Base-by-base conservation (phyloP, 2,329 filamentous ascomycete species). In the Monilinia polystroma region DNA sequence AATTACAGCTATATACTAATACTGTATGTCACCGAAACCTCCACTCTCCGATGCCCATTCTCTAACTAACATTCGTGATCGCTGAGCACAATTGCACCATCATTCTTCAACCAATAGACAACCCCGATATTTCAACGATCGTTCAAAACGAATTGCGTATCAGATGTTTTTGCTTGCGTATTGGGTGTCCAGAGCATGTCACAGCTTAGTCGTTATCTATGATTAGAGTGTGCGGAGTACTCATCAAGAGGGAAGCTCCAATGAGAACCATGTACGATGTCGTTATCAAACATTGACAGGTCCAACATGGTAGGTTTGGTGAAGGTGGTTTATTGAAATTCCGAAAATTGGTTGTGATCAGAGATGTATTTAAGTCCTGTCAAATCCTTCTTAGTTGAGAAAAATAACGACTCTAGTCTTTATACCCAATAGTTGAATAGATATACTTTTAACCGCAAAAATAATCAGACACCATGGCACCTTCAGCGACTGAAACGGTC, bases 401-500 rank as follows among this genome's bases (percentile, higher is more conserved):
- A 38, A 60, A 35, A 16, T 1, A 38, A 18, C 2, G 8, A 38
- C 45, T 35, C n/a, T 4, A 12, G n/a, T 16, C 11, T 58, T n/a
- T 20, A 51, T 29, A 60, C n/a, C 14, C 20, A 26, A 49, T 12
- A 49, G 29, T 35, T 12, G 7, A 23, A 38, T 14, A n/a, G 32
- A 11, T 12, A 38, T 18, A 55, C 35, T 32, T 20, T 54, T 18
- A 32, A 29, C 16, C 26, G 35, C 16, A 29, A 45, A 20, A n/a
- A 14, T 20, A 29, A 26, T 38, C 32, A 23, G 35, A 35, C 10
- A 54, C 47, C 58, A 75, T 75, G 74, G 73, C 74, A 23, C 74
- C 74, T 20, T 73, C 74, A 58, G 73, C 72, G 60, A 73, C 69
- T 41, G 73, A 74, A 65, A 73, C 72, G 4, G 66, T 67, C 32